phyloP scores from a whole-genome alignment of 179 eudicot species.

The Gypsophila paniculata region DNA sequence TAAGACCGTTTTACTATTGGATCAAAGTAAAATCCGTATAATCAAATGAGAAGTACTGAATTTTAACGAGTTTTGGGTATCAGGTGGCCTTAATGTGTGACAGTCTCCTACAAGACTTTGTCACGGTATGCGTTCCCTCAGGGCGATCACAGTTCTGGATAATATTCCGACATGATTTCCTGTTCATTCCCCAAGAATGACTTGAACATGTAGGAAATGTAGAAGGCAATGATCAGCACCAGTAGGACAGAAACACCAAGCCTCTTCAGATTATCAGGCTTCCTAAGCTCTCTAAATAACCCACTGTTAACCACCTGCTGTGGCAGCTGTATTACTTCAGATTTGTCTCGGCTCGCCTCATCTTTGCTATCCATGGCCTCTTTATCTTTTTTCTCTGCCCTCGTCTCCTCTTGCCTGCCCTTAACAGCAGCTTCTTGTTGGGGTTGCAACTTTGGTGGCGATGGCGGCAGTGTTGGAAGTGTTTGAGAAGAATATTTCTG shows the following conservation, averaged over 20 bases:
- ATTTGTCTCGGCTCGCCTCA: slow-evolving; percentile 6
- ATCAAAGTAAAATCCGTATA: not conserved
- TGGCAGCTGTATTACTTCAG: not conserved
- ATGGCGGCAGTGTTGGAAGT: not conserved
- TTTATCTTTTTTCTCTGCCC: not conserved
- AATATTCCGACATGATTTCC: not conserved
- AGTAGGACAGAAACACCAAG: slow-evolving; percentile 30
- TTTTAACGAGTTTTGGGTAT: no score
- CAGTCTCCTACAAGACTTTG: not conserved
- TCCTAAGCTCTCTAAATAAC: slow-evolving; percentile 33
- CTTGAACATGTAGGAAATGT: slow-evolving; percentile 28
- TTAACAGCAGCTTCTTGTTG: slow-evolving; percentile 7
- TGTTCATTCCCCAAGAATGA: slow-evolving; percentile 22
- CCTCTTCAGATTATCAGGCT: slow-evolving; percentile 32
- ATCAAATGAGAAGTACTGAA: not conserved
- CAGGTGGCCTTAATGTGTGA: not conserved
- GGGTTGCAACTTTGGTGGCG: not conserved
- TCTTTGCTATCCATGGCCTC: slow-evolving; percentile 8
- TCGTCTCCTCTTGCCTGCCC: not conserved
- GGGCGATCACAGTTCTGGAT: slow-evolving; percentile 9
- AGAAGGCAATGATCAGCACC: slow-evolving; percentile 36
- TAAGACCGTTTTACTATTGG: not conserved
- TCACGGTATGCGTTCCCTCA: not conserved
- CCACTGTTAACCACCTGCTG: slow-evolving; percentile 10
- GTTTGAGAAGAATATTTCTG: not conserved